Base-by-base conservation (phyloP, 225 moss, liverwort and hornwort genomes). In the Sphagnum tenellum region DNA sequence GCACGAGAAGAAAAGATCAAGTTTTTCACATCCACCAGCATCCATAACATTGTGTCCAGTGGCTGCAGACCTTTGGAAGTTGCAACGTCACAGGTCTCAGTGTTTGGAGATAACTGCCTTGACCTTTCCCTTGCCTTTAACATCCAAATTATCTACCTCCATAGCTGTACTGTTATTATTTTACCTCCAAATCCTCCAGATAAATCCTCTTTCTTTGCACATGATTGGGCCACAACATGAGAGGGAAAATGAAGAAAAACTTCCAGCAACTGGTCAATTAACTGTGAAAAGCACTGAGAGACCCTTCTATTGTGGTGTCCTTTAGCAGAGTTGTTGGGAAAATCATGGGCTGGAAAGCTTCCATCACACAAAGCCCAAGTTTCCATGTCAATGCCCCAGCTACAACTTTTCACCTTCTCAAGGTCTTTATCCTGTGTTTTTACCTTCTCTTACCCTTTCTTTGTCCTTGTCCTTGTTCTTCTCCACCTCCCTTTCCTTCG, bases 11-110 rank as follows among this genome's bases (percentile, higher is more conserved):
- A 89, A 58, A 94, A 87, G 47, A 94, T 87, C 67, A 85, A 91
- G 45, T 89, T 94, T 45, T 82, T 89, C 74, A 94, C 89, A 77
- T 94, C 94, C 48, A 94, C 91, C 62, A 94, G 86, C 8, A 86
- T 89, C 59, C 79, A 72, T 14, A 91, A 83, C 79, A 88, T 94
- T 69, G 82, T 91, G 56, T 84, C 89, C 4, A 89, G 89, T 5
- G 73, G 75, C 66, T 91, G 91, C 57, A 84, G 74, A 10, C 69
- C 80, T 69, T 77, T 87, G 14, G 46, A 61, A 51, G 70, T 54
- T 48, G 69, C 79, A 12, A 79, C 52, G 63, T 81, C 94, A 72
- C 73, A 55, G 62, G 71, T 78, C 56, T 77, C 58, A 53, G 76
- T 66, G 4, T 49, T 68, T 52, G 71, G 79, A 12, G 85, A 83